Evolutionary conservation across 1,284 basidiomycete species (phyloP), one percentile per base, ranked within the genome.

Genomic region (Sporisorium scitamineum): DNA sequence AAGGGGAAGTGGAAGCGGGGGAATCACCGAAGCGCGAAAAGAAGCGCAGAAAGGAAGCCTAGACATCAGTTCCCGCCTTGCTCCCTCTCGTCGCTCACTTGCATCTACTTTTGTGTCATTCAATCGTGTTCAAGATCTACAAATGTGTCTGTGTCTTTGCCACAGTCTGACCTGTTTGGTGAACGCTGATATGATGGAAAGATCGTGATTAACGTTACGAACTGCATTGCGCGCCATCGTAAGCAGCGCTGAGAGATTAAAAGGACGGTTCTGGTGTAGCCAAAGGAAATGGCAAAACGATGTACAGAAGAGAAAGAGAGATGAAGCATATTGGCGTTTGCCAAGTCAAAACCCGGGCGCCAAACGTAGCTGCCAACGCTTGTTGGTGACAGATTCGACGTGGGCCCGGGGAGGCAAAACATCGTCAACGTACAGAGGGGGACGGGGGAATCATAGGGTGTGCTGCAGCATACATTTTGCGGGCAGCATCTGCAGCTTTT

Each of bases 41-140:
- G 62, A 74, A 74, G 52, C 54, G 66, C 16, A 61, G 66, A 62
- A 74, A 64, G 50, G 61, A 69, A 34, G 55, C 62, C 8, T 70
- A 37, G 37, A 48, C 18, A 22, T 53, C 14, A 16, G 8, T n/a
- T n/a, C n/a, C n/a, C n/a, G n/a, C n/a, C n/a, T n/a, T n/a, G n/a
- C n/a, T 31, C 41, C 16, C n/a, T 6, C 11, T 20, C 13, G 39
- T 41, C 18, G 22, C 24, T 18, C 27, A 22, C 22, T 45, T 14
- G 47, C 27, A 29, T 48, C 13, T 31, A 31, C 18, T 3, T 18
- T n/a, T 44, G 9, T 27, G 44, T 48, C 27, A 18, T 10, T 31
- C 47, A 48, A n/a, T 13, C n/a, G 31, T 27, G 18, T 10, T 48
- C 27, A 29, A 14, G 27, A 24, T 29, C 47, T n/a, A 39, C 16